A percentile compares a stretch with the other conserved stretches of the same genome.
Evolutionary conservation across 805 yeast genomes (phyloP).

Genomic region (Suhomyces tanzawaensis): DNA sequence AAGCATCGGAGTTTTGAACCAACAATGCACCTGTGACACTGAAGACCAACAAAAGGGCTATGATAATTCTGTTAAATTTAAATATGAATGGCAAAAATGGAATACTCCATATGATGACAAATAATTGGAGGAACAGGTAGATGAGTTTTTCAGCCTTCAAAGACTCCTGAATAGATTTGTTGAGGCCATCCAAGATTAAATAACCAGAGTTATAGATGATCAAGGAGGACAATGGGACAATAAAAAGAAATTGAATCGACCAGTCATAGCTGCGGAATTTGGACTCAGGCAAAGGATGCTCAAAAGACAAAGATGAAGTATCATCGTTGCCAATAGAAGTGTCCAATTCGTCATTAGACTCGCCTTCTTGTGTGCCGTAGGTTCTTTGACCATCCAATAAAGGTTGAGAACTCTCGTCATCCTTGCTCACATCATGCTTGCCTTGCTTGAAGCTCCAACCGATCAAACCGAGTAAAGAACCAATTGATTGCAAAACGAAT

Average conservation of each 20-base stretch:
- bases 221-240: constrained; percentile 64
- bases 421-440: constrained; percentile 5
- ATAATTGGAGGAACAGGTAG: constrained; percentile 24
- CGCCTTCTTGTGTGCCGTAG: constrained; percentile 10
- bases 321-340: background rate
- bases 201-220: constrained; percentile 55
- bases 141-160: constrained; percentile 38
- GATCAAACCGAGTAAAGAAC: constrained; percentile 51
- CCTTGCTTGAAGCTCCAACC: constrained; percentile 38
- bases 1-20: constrained; percentile 51
- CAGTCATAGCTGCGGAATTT: constrained; percentile 60
- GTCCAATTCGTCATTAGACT: constrained; percentile 15
- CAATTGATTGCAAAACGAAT: constrained; percentile 45
- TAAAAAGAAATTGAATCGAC: constrained; percentile 67
- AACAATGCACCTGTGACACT: constrained; percentile 24
- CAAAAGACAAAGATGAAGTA: constrained; percentile 15
- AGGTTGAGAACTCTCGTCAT: constrained; percentile 30
- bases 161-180: constrained; percentile 72
- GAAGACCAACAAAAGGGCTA: constrained; percentile 37
- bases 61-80: constrained; percentile 56
- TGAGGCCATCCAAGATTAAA: constrained; percentile 59
- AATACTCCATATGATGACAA: constrained; percentile 32
- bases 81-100: constrained; percentile 70
- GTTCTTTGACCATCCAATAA: constrained; percentile 19
- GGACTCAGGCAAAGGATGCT: constrained; percentile 30